Conservation (phyloP, 2,329 filamentous ascomycete genomes). For the Didymosphaeria variabile region DNA sequence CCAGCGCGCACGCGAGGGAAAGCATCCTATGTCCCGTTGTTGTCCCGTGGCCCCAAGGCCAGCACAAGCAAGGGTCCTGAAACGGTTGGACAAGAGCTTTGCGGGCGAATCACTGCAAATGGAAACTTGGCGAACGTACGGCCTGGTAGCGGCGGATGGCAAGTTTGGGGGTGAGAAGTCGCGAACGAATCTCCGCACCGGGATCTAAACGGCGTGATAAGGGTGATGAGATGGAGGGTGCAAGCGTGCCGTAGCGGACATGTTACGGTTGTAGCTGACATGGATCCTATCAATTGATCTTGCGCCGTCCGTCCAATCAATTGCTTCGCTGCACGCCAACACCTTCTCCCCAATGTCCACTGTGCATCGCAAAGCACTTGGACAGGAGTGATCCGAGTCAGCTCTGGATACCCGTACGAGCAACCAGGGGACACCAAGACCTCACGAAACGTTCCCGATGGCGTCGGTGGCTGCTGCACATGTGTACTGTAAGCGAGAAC, state of each 20-base stretch:
- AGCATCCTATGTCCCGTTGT: neutral
- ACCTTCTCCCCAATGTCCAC: neutral
- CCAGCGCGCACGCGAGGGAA: neutral
- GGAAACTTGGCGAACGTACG: neutral
- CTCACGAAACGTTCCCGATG: neutral
- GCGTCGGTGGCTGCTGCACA: neutral
- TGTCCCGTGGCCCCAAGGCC: neutral
- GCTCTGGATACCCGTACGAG: neutral
- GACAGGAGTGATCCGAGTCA: neutral
- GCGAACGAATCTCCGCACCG: neutral
- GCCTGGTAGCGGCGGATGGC: neutral
- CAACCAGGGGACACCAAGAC: neutral
- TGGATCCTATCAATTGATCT: neutral
- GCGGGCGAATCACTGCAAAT: neutral
- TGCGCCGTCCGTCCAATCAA: neutral
- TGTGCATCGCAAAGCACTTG: neutral
- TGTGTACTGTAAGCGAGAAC: constrained; percentile 13
- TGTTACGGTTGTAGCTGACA: constrained; percentile 4
- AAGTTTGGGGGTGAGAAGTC: neutral
- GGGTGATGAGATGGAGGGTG: constrained; percentile 1
- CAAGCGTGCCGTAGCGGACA: neutral
- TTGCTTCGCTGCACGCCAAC: neutral
- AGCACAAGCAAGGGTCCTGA: constrained; percentile 4
- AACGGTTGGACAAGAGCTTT: neutral
- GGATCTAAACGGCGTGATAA: neutral